These are phyloP conservation scores for Suhomyces sp. DNA, from an alignment of 805 yeast species.

Conservation along the genomic window DNA sequence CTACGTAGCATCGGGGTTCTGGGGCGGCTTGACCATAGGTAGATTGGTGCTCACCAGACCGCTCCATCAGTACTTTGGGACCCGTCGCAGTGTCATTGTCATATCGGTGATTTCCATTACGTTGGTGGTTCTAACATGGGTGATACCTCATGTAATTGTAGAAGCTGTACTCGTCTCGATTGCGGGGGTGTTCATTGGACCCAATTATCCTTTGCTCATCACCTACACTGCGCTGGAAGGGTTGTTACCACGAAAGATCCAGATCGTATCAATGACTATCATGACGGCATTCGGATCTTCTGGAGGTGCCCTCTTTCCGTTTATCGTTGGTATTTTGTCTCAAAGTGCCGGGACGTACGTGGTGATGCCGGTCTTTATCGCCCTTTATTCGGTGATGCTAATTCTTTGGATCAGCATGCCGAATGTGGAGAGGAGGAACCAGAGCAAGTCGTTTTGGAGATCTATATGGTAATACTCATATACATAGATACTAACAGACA, in stretches of 20 bases:
- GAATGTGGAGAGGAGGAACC: conserved; percentile 18
- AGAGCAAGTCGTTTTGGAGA: conserved; percentile 13
- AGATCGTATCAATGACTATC: conserved; percentile 47
- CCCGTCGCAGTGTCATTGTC: conserved; percentile 42
- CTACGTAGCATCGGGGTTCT: conserved; percentile 64
- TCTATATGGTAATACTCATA: conserved; percentile 13
- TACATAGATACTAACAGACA: too few species aligned
- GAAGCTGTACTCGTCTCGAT: conserved; percentile 48
- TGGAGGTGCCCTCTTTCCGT: conserved; percentile 58
- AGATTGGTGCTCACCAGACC: conserved; percentile 48
- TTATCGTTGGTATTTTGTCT: conserved; percentile 48
- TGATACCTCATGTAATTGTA: conserved; percentile 39
- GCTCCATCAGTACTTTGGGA: conserved; percentile 40
- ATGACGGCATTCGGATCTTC: conserved; percentile 55
- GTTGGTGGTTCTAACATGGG: conserved; percentile 47
- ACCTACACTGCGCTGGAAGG: conserved; percentile 34
- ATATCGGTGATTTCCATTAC: conserved; percentile 31
- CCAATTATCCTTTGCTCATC: conserved; percentile 56
- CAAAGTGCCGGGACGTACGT: conserved; percentile 46
- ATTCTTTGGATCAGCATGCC: conserved; percentile 43
- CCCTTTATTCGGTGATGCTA: conserved; percentile 31
- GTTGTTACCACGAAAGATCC: conserved; percentile 50
- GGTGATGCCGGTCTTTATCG: conserved; percentile 47
- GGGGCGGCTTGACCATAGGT: conserved; percentile 70
- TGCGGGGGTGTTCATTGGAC: conserved; percentile 64